These are phyloP conservation scores for Aspergillus versicolor DNA, from an alignment of 2,329 filamentous ascomycete genomes.

Conservation along the genomic window DNA sequence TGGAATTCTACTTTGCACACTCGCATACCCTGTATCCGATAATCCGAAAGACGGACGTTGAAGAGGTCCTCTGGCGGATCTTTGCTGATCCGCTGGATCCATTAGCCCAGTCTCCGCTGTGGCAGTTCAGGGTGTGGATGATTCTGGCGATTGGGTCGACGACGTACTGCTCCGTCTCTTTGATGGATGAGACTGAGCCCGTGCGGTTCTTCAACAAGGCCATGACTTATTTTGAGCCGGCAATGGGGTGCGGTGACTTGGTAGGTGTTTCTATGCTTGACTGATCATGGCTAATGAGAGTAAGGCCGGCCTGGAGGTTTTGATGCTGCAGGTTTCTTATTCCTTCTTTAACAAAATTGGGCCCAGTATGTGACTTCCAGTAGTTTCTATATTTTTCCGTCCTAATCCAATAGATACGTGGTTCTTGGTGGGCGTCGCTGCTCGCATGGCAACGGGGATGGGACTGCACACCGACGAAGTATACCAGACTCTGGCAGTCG, in stretches of 20 bases:
- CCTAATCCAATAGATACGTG: constrained; percentile 51
- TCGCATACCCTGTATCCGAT: constrained; percentile 50
- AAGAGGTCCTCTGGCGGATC: constrained; percentile 22
- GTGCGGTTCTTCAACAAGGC: constrained; percentile 47
- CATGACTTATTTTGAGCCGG: constrained; percentile 42
- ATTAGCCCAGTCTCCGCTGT: constrained; percentile 32
- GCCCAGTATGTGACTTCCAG: constrained; percentile 36
- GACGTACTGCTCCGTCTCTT: constrained; percentile 43
- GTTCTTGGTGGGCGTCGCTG: constrained; percentile 48
- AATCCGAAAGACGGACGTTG: constrained; percentile 36
- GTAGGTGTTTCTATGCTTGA: constrained; percentile 23
- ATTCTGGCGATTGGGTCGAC: constrained; percentile 50
- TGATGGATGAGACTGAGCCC: constrained; percentile 46
- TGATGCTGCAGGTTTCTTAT: constrained; percentile 50
- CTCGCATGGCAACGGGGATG: constrained; percentile 46
- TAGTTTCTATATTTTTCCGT: too few species aligned
- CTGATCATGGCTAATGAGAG: background rate
- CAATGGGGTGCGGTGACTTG: constrained; percentile 41
- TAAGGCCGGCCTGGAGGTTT: constrained; percentile 44
- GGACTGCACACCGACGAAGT: constrained; percentile 41
- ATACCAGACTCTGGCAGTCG: constrained; percentile 34
- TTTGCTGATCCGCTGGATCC: constrained; percentile 30
- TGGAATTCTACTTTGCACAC: constrained; percentile 49
- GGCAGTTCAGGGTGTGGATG: constrained; percentile 50
- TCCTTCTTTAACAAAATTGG: constrained; percentile 51